phyloP scores from a whole-genome alignment of 495 filamentous ascomycete species.

The Xeromyces bisporus region DNA sequence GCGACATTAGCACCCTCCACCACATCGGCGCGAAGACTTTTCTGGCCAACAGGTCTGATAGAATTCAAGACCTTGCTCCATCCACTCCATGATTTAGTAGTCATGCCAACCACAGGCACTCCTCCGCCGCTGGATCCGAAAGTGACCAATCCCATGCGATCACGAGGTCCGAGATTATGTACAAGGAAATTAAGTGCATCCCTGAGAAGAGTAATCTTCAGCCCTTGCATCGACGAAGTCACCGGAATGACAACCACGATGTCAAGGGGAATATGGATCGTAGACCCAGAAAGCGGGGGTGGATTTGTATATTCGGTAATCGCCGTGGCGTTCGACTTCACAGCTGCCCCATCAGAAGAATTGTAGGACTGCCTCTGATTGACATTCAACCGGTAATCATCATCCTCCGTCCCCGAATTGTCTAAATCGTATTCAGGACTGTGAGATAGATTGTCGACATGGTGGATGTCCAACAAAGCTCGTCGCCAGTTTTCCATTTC shows the following conservation, averaged over 20 bases:
- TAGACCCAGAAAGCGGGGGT: conserved; percentile 36
- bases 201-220: conserved; percentile 92
- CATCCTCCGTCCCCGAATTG: conserved; percentile 71
- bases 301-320: conserved; percentile 51
- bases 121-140: conserved; percentile 92
- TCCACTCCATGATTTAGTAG: conserved; percentile 79
- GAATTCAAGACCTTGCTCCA: conserved; percentile 80
- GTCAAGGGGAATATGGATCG: conserved; percentile 83
- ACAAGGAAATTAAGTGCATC: conserved; percentile 91
- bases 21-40: conserved; percentile 89
- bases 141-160: conserved; percentile 93
- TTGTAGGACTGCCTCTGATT: conserved; percentile 77
- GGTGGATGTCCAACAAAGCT: conserved; percentile 70
- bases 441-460: conserved; percentile 38
- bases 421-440: conserved; percentile 64
- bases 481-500: conserved; percentile 88
- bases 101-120: conserved; percentile 94
- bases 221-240: conserved; percentile 95
- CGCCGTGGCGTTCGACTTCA: conserved; percentile 29
- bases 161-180: conserved; percentile 74
- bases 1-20: conserved; percentile 97
- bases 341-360: conserved; percentile 63
- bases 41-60: conserved; percentile 87
- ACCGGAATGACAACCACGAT: conserved; percentile 95
- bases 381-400: conserved; percentile 60